A percentile compares a stretch with the other conserved stretches of the same genome.
These are phyloP conservation scores for Mucor irregularis DNA, from an alignment of 371 early-diverging fungal genomes.

Conservation along the genomic window DNA sequence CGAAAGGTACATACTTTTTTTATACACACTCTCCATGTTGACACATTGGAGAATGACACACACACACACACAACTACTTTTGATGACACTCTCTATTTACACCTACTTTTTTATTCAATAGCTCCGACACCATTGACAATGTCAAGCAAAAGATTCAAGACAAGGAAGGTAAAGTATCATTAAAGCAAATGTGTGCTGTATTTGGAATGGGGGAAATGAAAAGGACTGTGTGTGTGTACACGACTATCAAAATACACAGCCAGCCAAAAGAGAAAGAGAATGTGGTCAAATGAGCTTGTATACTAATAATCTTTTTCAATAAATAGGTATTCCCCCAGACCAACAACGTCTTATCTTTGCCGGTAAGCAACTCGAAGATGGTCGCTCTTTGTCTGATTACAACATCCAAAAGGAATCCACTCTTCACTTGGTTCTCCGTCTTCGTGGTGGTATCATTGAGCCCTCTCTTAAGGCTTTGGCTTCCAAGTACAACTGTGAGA, in stretches of 20 bases:
- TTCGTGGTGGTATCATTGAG: constrained; percentile 97
- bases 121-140: constrained; percentile 93
- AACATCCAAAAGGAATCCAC: constrained; percentile 97
- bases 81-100: no score
- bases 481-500: constrained; percentile 99
- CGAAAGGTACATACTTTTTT: constrained; percentile 70
- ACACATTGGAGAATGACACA: no score
- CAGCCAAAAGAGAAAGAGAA: no score
- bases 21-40: no score
- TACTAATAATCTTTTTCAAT: no score
- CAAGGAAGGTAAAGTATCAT: constrained; percentile 66
- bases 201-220: no score
- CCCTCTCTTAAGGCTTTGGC: constrained; percentile 97
- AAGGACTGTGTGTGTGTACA: no score
- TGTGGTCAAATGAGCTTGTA: no score
- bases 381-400: constrained; percentile 87
- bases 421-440: constrained; percentile 97
- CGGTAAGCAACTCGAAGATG: constrained; percentile 99
- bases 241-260: no score
- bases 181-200: neutral
- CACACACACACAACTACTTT: no score
- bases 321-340: constrained; percentile 96
- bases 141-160: constrained; percentile 99
- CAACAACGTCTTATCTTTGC: constrained; percentile 99
- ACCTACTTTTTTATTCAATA: constrained; percentile 59